Percentiles rank a stretch among this genome's conserved stretches.
Evolutionary conservation across 1,284 basidiomycete genomes (phyloP).

Genomic region (Sphagnurus paluster): DNA sequence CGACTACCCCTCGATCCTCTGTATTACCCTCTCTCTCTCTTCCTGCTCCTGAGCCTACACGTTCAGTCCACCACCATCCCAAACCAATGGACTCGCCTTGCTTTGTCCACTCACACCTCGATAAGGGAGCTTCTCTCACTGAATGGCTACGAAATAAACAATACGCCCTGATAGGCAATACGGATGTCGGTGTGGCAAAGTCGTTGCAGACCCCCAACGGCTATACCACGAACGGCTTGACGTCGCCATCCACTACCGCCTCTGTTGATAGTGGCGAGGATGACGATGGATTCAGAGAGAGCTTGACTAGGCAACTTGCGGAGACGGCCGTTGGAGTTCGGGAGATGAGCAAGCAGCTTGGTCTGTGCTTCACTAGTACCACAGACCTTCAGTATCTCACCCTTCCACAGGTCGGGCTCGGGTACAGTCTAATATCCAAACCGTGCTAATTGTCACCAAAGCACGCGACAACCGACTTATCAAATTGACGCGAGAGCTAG

Average conservation of each 20-base stretch:
- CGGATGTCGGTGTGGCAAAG: constrained; percentile 47
- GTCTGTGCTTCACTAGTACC: constrained; percentile 46
- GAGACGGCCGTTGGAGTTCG: constrained; percentile 97
- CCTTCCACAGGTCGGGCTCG: constrained; percentile 76
- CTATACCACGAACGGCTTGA: constrained; percentile 16
- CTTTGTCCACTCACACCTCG: constrained; percentile 84
- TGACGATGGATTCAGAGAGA: constrained; percentile 69
- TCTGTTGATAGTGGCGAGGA: constrained; percentile 37
- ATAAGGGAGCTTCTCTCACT: constrained; percentile 70
- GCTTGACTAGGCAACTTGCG: constrained; percentile 89
- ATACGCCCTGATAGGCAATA: constrained; percentile 33
- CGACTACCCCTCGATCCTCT: constrained; percentile 21
- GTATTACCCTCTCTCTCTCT: constrained; percentile 6
- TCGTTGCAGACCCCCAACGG: constrained; percentile 41
- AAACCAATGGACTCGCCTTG: constrained; percentile 70
- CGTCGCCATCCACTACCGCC: constrained; percentile 14
- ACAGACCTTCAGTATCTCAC: constrained; percentile 19
- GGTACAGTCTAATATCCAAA: constrained; percentile 90
- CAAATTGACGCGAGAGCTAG: constrained; percentile 91
- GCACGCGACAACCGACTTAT: constrained; percentile 97
- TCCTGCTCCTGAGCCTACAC: constrained; percentile 23
- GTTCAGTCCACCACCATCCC: constrained; percentile 30
- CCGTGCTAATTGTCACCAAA: constrained; percentile 95
- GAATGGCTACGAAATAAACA: constrained; percentile 66
- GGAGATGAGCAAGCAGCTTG: constrained; percentile 99